Base-by-base conservation (phyloP, 257 asterid genomes). In the Eustoma russellianum region DNA sequence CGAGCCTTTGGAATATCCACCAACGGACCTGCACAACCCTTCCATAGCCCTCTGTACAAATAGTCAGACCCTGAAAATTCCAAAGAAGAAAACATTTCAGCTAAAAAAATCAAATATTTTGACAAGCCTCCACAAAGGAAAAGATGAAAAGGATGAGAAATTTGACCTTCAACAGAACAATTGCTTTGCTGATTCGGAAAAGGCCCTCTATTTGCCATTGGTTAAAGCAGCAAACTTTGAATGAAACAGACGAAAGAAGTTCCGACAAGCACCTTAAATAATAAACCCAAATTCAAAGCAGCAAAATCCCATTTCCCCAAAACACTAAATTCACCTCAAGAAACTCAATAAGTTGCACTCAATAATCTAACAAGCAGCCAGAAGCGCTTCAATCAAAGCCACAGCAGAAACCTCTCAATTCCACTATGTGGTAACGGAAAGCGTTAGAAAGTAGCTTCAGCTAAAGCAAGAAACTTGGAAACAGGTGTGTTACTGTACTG, bases 21-120 rank as follows among this genome's bases (percentile, higher is more conserved):
- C 75, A 92, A 62, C 30, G 97, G 95, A 55, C 98, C 98, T 50
- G 98, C 98, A 68, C 98, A 92, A 14, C 82, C 90, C 81, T 75
- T 83, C 98, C 98, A 92, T 50, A 85, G 64, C 74, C 82, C 95
- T 14, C 50, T 77, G 64, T 77, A 85, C 73, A 92, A 46, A 13
- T 71, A 75, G 79, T 81, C 82, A 40, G 63, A 70, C 7, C 66
- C 88, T 59, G 73, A 58, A 62, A 52, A 14, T 35, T 45, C 11
- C 38, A 24, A 24, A 24, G 3, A 24, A 24, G 1, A 24, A 24
- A 24, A 24, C 30, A 0, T 24, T 24, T 24, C 30, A 24, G 30
- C 30, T 4, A 24, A 24, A 24, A 2, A 24, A 24, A 24, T 24
- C 30, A 24, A 24, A 24, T 4, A 24, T 24, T 24, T 4, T 2